Evolutionary conservation across 2,329 filamentous ascomycete species (phyloP).

Genomic region (Claviceps pusilla): DNA sequence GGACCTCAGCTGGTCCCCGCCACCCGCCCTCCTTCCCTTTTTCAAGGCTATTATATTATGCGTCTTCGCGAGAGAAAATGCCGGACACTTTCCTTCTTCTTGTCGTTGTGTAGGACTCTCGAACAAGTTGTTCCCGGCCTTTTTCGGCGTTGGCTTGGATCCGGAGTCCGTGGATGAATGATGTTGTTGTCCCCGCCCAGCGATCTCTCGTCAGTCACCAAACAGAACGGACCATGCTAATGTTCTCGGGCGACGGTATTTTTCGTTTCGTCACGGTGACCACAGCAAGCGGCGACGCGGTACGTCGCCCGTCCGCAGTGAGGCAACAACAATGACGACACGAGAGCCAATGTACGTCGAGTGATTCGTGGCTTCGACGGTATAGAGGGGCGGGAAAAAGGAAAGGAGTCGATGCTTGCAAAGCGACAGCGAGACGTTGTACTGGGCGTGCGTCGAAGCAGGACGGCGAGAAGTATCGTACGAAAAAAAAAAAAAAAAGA

Average conservation of each 20-base stretch:
- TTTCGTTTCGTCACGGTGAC: not conserved
- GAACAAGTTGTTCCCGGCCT: not conserved
- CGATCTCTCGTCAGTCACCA: conserved; percentile 4
- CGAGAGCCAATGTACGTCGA: not conserved
- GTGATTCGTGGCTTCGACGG: not conserved
- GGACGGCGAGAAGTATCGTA: not conserved
- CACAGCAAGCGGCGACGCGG: not conserved
- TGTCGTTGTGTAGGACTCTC: not conserved
- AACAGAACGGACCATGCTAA: conserved; percentile 8
- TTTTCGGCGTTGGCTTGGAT: not conserved
- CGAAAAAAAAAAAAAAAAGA: not conserved
- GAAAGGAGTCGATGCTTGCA: not conserved
- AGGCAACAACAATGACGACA: not conserved
- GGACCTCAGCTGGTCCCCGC: conserved; percentile 20
- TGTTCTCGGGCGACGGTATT: not conserved
- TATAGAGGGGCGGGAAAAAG: not conserved
- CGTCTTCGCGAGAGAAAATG: conserved; percentile 14
- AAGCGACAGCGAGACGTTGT: not conserved
- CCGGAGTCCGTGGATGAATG: not conserved
- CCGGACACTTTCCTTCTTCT: conserved; percentile 4
- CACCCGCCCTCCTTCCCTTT: conserved; percentile 12
- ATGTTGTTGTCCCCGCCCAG: not conserved
- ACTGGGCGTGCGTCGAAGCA: not conserved
- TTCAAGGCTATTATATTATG: conserved; percentile 8
- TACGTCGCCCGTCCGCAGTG: not conserved